Base-by-base conservation (phyloP, 371 early-diverging fungal species). In the Parasitella parasitica region DNA sequence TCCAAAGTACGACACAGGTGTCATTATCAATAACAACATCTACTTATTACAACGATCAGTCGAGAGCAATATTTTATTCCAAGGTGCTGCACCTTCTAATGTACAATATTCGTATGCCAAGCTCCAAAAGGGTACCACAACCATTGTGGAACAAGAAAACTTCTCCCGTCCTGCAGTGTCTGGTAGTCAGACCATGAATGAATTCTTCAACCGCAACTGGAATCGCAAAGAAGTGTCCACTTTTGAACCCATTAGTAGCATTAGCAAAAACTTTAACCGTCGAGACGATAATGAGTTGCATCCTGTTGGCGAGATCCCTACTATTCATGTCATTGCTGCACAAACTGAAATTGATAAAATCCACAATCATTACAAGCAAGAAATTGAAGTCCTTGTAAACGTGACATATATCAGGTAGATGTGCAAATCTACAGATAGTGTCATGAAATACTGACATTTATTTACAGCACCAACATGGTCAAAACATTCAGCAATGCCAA, bases 401-500 rank as follows among this genome's bases (percentile, higher is more conserved):
- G 38, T 72, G 24, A 72, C 74, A 2, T 68, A 67, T 24, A 70
- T 77, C 6, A 70, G 67, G 77, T 73, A 69, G n/a, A 50, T 37
- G 38, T 12, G 38, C 38, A 37, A n/a, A 1, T 12, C 38, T 34
- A 6, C 12, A n/a, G 4, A 6, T 37, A 37, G 1, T n/a, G n/a
- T 37, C 2, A 37, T 37, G 6, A 4, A 34, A 6, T 18, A 16
- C 22, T 41, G 3, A 27, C 12, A 48, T 55, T 36, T 58, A 4
- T 8, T 24, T 16, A 39, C 53, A 75, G 76, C 7, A 35, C 54
- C 9, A 59, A 60, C 12, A 26, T 63, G 26, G 58, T 72, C 4
- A 41, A 66, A 41, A 18, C 59, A 7, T 67, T 75, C 15, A 48
- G 54, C 0, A 57, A 66, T 30, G 68, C 59, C 0, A 54, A 67